Conservation (phyloP, 345 rosid genomes). For the Hirschfeldia incana region DNA sequence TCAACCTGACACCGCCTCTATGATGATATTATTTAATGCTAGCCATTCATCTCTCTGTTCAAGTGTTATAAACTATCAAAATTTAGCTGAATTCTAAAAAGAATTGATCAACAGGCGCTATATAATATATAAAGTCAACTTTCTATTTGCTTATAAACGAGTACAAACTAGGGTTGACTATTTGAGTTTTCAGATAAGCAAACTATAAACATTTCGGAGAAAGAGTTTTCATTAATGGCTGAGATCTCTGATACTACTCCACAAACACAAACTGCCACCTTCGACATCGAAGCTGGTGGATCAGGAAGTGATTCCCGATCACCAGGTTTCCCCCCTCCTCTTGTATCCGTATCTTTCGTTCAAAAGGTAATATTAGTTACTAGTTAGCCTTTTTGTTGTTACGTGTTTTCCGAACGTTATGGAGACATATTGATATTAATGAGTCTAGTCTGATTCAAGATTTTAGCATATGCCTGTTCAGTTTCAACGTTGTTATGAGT, state of each 20-base stretch:
- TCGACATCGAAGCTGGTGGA: constrained; percentile 17
- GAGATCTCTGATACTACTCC: constrained; percentile 18
- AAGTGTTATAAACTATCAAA: not conserved
- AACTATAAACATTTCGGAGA: constrained; percentile 5
- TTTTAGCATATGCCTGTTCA: not conserved
- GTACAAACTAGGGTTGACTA: constrained; percentile 23
- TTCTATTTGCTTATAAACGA: constrained; percentile 11
- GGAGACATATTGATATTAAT: not conserved
- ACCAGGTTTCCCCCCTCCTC: not conserved
- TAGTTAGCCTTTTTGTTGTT: not conserved
- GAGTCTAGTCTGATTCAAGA: not conserved
- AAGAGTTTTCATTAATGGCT: constrained; percentile 14
- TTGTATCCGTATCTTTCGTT: constrained; percentile 24
- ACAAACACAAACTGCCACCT: constrained; percentile 4
- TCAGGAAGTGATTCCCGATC: not conserved
- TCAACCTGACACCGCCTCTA: not conserved
- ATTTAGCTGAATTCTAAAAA: not conserved
- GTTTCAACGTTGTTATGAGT: not conserved
- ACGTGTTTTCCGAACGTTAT: not conserved
- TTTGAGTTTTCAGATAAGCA: not conserved
- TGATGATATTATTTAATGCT: not conserved
- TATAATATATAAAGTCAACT: constrained; percentile 14
- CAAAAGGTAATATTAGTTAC: constrained; percentile 24
- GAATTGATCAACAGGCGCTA: constrained; percentile 1
- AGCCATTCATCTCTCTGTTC: not conserved